phyloP scores from a whole-genome alignment of 495 filamentous ascomycete genomes.

The Podospora comata region DNA sequence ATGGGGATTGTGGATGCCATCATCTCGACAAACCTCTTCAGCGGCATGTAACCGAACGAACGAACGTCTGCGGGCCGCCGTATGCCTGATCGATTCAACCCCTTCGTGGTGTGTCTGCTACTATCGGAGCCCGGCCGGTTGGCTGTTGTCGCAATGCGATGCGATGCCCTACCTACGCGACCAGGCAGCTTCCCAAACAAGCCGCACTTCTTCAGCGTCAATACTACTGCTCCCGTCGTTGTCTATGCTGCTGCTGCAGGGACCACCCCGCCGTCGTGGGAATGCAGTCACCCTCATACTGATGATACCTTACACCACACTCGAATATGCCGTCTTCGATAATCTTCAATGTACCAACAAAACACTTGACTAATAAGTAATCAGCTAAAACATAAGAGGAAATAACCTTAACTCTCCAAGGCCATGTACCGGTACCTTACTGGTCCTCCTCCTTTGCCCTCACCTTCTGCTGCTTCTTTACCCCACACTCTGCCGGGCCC shows the following conservation, averaged over 20 bases:
- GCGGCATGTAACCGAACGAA: slow-evolving; percentile 3
- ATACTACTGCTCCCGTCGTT: not conserved
- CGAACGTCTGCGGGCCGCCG: not conserved
- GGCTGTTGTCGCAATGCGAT: not conserved
- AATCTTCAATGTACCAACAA: too few relatives aligned
- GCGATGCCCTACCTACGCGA: not conserved
- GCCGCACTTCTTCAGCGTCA: not conserved
- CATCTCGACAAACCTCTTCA: slow-evolving; percentile 1
- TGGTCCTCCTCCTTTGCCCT: not conserved
- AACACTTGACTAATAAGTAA: too few relatives aligned
- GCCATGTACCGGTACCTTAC: not conserved
- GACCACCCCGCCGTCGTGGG: not conserved
- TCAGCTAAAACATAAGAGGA: not conserved
- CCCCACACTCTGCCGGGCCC: slow-evolving; percentile 5
- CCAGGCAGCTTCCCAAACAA: not conserved
- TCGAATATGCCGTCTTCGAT: too few relatives aligned
- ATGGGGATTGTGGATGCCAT: not conserved
- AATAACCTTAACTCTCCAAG: not conserved
- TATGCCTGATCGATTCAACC: not conserved
- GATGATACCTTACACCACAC: not conserved
- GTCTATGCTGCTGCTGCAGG: not conserved
- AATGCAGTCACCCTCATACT: not conserved
- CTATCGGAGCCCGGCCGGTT: not conserved
- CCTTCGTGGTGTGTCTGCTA: not conserved
- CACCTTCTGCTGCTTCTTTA: not conserved